Evolutionary conservation across 306 rosid genomes (phyloP).

Genomic region (Cicer judaicum): DNA sequence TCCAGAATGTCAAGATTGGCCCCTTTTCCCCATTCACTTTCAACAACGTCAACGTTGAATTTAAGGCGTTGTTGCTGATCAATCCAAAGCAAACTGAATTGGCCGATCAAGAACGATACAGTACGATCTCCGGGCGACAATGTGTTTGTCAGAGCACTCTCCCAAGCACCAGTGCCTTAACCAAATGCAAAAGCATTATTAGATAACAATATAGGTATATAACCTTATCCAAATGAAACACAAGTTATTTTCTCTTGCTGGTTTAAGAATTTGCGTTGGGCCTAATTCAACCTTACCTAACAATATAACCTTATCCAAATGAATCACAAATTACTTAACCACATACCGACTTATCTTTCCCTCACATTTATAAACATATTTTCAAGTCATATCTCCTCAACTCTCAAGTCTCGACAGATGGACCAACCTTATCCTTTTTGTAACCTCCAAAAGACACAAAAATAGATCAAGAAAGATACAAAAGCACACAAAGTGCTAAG

Average conservation of each 20-base stretch:
- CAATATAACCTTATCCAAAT: background rate
- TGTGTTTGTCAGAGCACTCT: slow-evolving; percentile 98
- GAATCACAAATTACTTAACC: slow-evolving; percentile 6
- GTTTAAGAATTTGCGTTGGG: too few relatives aligned
- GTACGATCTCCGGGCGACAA: slow-evolving; percentile 92
- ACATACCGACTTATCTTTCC: too few relatives aligned
- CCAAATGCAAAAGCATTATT: slow-evolving; percentile 38
- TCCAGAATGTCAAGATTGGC: slow-evolving; percentile 89
- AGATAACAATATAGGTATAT: background rate
- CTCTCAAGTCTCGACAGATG: too few relatives aligned
- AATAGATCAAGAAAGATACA: background rate
- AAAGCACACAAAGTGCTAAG: background rate
- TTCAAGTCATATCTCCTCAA: too few relatives aligned
- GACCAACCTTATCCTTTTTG: slow-evolving; percentile 9
- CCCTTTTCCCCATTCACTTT: slow-evolving; percentile 98
- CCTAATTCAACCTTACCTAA: too few relatives aligned
- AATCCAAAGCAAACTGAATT: slow-evolving; percentile 98
- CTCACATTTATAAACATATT: too few relatives aligned
- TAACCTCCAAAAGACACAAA: slow-evolving; percentile 19
- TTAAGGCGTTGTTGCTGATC: slow-evolving; percentile 99
- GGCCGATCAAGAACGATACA: slow-evolving; percentile 91
- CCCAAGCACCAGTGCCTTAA: slow-evolving; percentile 99
- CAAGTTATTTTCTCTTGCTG: slow-evolving; percentile 6
- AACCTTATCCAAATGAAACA: slow-evolving; percentile 3
- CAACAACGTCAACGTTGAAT: slow-evolving; percentile 89